Conservation (phyloP, 1,139 yeast genomes). For the Candida albicans region DNA sequence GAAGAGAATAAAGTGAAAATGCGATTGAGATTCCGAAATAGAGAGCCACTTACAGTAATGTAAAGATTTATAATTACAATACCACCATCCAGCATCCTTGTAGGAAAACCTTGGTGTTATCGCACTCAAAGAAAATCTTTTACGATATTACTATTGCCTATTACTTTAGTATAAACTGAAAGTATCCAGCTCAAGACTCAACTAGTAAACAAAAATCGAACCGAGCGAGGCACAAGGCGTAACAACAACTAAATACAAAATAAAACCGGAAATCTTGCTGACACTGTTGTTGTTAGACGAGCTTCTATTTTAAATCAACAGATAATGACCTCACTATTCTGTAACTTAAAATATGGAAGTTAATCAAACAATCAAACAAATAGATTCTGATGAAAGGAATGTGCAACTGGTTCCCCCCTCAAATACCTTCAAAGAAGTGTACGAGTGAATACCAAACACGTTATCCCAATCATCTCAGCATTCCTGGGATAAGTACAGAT, state of each 20-base stretch:
- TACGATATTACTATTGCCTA: constrained; percentile 53
- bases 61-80: constrained; percentile 72
- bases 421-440: constrained; percentile 38
- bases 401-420: background rate
- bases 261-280: background rate
- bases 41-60: constrained; percentile 27
- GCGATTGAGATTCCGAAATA: too few species aligned
- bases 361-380: constrained; percentile 4
- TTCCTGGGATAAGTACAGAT: too few species aligned
- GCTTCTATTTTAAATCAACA: constrained; percentile 7
- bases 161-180: constrained; percentile 26
- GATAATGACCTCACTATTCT: constrained; percentile 14
- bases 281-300: background rate
- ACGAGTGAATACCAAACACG: background rate
- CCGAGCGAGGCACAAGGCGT: constrained; percentile 78
- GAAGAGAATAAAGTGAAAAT: too few species aligned
- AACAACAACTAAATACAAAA: background rate
- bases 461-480: too few species aligned
- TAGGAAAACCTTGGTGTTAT: constrained; percentile 52
- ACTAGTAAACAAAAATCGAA: constrained; percentile 24
- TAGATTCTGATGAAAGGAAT: background rate
- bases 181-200: constrained; percentile 62
- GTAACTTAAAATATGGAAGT: constrained; percentile 9
- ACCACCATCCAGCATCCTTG: constrained; percentile 48
- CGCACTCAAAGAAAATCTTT: constrained; percentile 75